Conservation (phyloP, 2,329 filamentous ascomycete species). For the Botryosphaeria agaves region DNA sequence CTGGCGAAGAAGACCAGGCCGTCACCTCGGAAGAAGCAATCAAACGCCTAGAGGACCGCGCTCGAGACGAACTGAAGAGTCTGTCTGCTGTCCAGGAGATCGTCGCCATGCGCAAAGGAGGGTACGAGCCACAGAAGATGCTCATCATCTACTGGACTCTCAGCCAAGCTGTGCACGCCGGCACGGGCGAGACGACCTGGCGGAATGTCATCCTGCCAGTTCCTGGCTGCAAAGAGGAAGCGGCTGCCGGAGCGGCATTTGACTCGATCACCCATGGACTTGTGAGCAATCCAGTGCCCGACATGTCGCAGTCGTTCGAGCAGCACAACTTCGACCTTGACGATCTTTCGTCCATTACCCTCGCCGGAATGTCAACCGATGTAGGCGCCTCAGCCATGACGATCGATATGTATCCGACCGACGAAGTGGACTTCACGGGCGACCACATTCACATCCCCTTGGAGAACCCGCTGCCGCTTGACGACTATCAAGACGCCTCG, state of each 20-base stretch:
- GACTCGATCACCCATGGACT: background rate
- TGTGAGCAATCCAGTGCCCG: background rate
- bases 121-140: constrained; percentile 10
- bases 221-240: background rate
- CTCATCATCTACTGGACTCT: constrained; percentile 22
- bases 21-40: constrained; percentile 3
- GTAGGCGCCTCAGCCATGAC: background rate
- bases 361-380: background rate
- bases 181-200: constrained; percentile 17
- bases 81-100: constrained; percentile 26
- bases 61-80: constrained; percentile 14
- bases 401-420: constrained; percentile 3
- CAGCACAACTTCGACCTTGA: constrained; percentile 10
- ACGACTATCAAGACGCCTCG: constrained; percentile 1
- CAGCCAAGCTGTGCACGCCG: constrained; percentile 12
- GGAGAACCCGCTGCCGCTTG: constrained; percentile 11
- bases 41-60: constrained; percentile 7
- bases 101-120: constrained; percentile 12
- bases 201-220: constrained; percentile 11
- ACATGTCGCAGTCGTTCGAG: constrained; percentile 8
- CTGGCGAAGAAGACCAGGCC: constrained; percentile 5
- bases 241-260: background rate
- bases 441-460: constrained; percentile 23
- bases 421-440: constrained; percentile 16
- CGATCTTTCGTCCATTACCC: constrained; percentile 5